These are phyloP conservation scores for Leptomonas pyrrhocoris DNA, from an alignment of 208 protist species.

Conservation along the genomic window DNA sequence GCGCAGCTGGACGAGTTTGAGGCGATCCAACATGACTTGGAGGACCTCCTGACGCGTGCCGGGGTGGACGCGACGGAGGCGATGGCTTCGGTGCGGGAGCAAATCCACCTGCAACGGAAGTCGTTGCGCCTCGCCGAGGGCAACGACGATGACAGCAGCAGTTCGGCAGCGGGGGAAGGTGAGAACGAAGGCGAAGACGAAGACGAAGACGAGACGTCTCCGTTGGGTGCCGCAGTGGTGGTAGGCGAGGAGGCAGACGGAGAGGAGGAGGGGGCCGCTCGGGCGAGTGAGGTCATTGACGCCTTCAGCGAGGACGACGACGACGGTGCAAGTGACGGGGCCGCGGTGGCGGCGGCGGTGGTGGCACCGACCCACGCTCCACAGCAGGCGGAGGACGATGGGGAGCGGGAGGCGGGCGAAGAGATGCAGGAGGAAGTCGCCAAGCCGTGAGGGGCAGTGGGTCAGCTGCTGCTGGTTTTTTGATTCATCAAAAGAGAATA, in stretches of 20 bases:
- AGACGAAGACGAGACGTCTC: background rate
- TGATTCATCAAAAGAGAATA: background rate
- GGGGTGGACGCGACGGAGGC: constrained; percentile 33
- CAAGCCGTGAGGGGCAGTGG: background rate
- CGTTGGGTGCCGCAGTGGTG: background rate
- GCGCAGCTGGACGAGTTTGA: constrained; percentile 59
- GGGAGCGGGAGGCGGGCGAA: background rate
- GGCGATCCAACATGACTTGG: constrained; percentile 31
- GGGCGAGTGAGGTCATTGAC: constrained; percentile 7
- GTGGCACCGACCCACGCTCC: background rate
- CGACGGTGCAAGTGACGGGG: constrained; percentile 17
- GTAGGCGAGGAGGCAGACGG: background rate
- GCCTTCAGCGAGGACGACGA: constrained; percentile 39
- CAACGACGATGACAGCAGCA: constrained; percentile 27
- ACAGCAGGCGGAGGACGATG: background rate
- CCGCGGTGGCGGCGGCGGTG: constrained; percentile 20
- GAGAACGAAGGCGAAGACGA: constrained; percentile 14
- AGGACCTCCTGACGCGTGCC: constrained; percentile 16
- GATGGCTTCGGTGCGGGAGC: constrained; percentile 51
- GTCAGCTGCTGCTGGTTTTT: background rate
- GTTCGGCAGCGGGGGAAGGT: no score
- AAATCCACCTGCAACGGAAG: constrained; percentile 56
- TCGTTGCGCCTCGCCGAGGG: constrained; percentile 10
- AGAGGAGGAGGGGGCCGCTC: background rate
- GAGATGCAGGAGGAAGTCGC: background rate